Conservation (phyloP, 208 protist species). For the Trypanosoma mega region DNA sequence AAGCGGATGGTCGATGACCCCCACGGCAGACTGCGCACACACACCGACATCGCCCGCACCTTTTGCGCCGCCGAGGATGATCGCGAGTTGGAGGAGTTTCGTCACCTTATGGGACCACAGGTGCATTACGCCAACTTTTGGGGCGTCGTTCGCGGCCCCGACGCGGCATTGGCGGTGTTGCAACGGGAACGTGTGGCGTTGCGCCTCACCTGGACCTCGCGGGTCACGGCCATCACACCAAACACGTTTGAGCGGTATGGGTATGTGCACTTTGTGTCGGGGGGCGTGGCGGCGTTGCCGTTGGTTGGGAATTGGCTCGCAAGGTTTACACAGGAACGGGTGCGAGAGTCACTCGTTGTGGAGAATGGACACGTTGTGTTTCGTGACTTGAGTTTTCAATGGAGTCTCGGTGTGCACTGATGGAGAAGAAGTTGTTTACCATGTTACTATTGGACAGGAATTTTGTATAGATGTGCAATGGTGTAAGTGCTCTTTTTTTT, state of each 20-base stretch:
- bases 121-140: slow-evolving; percentile 77
- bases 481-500: no score
- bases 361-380: slow-evolving; percentile 66
- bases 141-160: slow-evolving; percentile 64
- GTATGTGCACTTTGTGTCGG: slow-evolving; percentile 62
- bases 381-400: slow-evolving; percentile 71
- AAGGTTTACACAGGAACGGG: slow-evolving; percentile 52
- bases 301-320: slow-evolving; percentile 58
- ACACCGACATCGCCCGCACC: slow-evolving; percentile 40
- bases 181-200: slow-evolving; percentile 50
- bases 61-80: slow-evolving; percentile 83
- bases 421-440: neutral
- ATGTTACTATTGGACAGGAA: no score
- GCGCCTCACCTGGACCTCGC: slow-evolving; percentile 64
- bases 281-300: slow-evolving; percentile 37
- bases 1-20: slow-evolving; percentile 79
- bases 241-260: slow-evolving; percentile 72
- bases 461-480: no score
- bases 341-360: slow-evolving; percentile 75
- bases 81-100: slow-evolving; percentile 54
- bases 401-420: slow-evolving; percentile 56
- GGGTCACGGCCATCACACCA: slow-evolving; percentile 48
- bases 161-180: slow-evolving; percentile 47
- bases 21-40: slow-evolving; percentile 49
- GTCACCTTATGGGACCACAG: slow-evolving; percentile 34